Evolutionary conservation across 768 basidiomycete genomes (phyloP), one percentile per base, ranked within the genome.

Genomic region (Suillus tomentosus): DNA sequence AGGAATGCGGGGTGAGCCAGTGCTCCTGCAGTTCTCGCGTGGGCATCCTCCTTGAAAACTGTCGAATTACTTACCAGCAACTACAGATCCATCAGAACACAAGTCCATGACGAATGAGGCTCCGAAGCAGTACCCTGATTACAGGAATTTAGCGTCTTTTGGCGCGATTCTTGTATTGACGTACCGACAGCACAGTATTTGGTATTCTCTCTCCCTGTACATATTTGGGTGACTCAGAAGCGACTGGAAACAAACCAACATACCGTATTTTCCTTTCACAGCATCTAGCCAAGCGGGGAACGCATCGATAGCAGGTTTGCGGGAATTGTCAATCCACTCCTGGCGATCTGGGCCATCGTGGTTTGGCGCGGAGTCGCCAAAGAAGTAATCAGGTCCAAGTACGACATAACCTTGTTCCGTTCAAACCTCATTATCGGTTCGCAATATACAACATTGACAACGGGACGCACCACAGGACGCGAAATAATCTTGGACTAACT

Each of bases 401-500:
- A 88, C 85, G 59, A 80, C 68, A 71, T 83, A 88, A 0, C 87
- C 87, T 88, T 51, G 37, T 56, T 47, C 6, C 34, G 34, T 34
- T 3, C 17, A 50, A 8, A 15, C 39, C 31, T 34, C 8, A n/a
- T 27, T 24, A 34, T 15, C 50, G 3, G 19, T 17, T 15, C 31
- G 17, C 31, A 34, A 19, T 34, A 1, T n/a, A 22, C 53, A 58
- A 61, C 8, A 8, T 51, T 10, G 50, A 10, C 9, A 39, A 24
- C 24, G n/a, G 9, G 40, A 70, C 76, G 3, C 45, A 88, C 88
- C 88, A n/a, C 81, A 76, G 2, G 82, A 76, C 2, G 88, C 86
- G 62, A 84, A 87, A 63, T 82, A 88, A 70, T 89, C 87, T 69
- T 87, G 85, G 5, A 89, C 58, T 4, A 88, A 71, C 70, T 86